Base-by-base conservation (phyloP, 2,329 filamentous ascomycete genomes). In the Orbilia ellipsospora region DNA sequence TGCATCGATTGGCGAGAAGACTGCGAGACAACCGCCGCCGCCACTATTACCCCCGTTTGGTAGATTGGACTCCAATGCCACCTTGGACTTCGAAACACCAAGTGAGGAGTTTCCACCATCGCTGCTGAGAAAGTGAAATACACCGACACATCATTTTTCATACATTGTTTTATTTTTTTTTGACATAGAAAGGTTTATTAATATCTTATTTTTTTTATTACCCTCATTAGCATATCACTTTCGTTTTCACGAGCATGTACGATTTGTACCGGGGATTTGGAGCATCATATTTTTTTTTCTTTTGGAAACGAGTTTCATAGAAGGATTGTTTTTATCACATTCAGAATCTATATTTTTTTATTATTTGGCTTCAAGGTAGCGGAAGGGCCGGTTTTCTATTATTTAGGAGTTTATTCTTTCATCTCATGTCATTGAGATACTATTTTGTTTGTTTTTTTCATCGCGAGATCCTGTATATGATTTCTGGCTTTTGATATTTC, bases 71-170 rank as follows among this genome's bases (percentile, higher is more conserved):
- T 76, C 73, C 23, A 31, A 61, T 18, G 45, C 23, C 18, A 65
- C 73, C 15, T 23, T 67, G n/a, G 73, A 64, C 6, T 76, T 64
- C 23, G 59, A 69, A 36, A 76, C 73, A 31, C 73, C 73, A 6
- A 55, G 50, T 18, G 73, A 76, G 42, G 73, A 76, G 55, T 76
- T 76, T 44, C 73, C 73, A n/a, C 73, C 64, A 6, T n/a, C n/a
- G 10, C n/a, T 74, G 10, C n/a, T 74, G 26, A 68, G 57, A 40
- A 52, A 57, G 59, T 54, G 36, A 40, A 61, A 42, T 6, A 60
- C 52, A 42, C 52, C 36, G 51, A 31, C 23, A 42, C 15, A 50
- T 31, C n/a, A 23, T 50, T 70, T 63, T 57, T 56, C 26, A 48
- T 23, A 51, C 51, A 52, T 57, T 26, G 5, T 42, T 12, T 63